phyloP scores from a whole-genome alignment of 495 filamentous ascomycete species.

The Staphylotrichum longicolle region DNA sequence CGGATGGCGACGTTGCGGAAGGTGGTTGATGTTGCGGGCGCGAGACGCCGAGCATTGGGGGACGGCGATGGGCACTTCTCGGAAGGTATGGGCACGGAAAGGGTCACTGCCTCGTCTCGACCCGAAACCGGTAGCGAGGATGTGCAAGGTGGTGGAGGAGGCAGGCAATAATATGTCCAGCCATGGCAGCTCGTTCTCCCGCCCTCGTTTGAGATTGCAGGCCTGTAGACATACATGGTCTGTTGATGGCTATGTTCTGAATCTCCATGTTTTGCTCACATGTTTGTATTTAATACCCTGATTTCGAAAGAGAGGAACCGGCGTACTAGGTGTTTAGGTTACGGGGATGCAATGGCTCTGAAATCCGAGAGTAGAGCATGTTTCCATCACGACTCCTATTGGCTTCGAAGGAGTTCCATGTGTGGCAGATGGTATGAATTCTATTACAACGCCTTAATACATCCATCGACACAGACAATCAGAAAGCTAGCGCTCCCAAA shows the following conservation, averaged over 20 bases:
- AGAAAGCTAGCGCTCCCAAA: constrained; percentile 13
- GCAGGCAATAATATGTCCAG: neutral
- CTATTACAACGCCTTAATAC: constrained; percentile 18
- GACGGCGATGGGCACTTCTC: neutral
- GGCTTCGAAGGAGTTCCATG: no score
- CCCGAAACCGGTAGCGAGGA: neutral
- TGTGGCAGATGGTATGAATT: neutral
- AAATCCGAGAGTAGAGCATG: neutral
- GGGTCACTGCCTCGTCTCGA: neutral
- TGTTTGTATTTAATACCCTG: neutral
- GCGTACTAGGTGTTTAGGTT: neutral
- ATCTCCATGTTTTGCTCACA: neutral
- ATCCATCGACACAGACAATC: constrained; percentile 2
- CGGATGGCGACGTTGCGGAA: constrained; percentile 55
- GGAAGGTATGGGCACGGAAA: neutral
- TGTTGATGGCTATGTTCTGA: neutral
- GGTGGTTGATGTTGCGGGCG: constrained; percentile 47
- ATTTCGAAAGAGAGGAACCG: neutral
- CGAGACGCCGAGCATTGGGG: constrained; percentile 33
- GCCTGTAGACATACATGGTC: neutral
- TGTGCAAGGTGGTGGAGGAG: neutral
- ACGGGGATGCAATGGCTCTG: neutral
- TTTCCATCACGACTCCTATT: no score
- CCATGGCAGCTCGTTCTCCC: neutral
- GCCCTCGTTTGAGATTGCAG: no score